phyloP scores from a whole-genome alignment of 139 green algal species.

The Micractinium sp. region DNA sequence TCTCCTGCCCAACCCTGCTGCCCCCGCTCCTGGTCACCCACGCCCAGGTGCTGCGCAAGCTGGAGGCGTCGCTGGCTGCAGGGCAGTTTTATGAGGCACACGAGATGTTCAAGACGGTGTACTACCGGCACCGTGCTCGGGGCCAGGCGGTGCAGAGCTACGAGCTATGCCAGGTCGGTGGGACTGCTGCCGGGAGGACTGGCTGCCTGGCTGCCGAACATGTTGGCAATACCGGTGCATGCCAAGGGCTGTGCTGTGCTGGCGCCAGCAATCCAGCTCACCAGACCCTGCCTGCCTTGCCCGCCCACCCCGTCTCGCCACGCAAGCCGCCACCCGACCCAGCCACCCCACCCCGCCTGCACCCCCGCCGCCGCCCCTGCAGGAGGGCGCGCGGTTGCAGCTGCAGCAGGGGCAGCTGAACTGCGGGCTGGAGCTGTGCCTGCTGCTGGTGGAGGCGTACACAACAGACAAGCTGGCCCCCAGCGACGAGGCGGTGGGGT shows the following conservation, averaged over 20 bases:
- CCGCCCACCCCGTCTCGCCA: too few species aligned
- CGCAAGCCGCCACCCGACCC: too few species aligned
- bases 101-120: conserved; percentile 52
- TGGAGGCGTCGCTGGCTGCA: conserved; percentile 17
- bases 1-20: neutral
- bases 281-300: neutral
- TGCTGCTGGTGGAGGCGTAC: conserved; percentile 48
- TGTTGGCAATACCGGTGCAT: too few species aligned
- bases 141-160: conserved; percentile 37
- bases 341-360: too few species aligned
- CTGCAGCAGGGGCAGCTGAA: conserved; percentile 38
- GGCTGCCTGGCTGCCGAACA: too few species aligned
- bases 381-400: conserved; percentile 41
- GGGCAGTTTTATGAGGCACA: conserved; percentile 47
- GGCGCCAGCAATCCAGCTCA: too few species aligned
- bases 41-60: conserved; percentile 42
- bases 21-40: neutral
- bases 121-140: conserved; percentile 30
- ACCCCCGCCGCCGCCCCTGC: neutral
- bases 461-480: conserved; percentile 9
- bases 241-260: too few species aligned
- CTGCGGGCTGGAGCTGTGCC: conserved; percentile 45
- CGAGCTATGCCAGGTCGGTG: neutral
- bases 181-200: too few species aligned
- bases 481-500: neutral